A percentile compares a stretch with the other conserved stretches of the same genome.
Evolutionary conservation across 495 filamentous ascomycete genomes (phyloP).

Genomic region (Neurospora terricola): DNA sequence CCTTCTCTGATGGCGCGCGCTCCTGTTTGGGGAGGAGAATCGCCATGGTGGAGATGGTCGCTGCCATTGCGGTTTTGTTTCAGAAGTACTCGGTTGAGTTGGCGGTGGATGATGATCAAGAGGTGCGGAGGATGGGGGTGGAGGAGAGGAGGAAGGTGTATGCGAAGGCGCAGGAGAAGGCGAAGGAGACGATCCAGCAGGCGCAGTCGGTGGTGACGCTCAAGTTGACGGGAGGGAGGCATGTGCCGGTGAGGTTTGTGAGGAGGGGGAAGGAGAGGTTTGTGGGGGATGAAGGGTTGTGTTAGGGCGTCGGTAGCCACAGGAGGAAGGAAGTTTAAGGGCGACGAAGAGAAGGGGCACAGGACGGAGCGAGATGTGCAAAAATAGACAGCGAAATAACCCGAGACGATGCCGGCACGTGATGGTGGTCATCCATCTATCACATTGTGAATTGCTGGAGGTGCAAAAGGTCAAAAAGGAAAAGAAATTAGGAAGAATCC

Average conservation of each 20-base stretch:
- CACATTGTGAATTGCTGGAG: not conserved
- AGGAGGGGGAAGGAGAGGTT: slow-evolving; percentile 54
- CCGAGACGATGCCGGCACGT: not conserved
- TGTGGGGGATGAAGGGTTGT: slow-evolving; percentile 27
- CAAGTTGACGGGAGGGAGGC: slow-evolving; percentile 43
- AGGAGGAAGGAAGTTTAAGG: not conserved
- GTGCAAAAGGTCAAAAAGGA: not conserved
- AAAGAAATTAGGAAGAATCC: too few relatives aligned
- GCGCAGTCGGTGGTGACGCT: slow-evolving; percentile 51
- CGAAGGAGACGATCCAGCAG: slow-evolving; percentile 30
- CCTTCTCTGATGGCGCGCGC: slow-evolving; percentile 62
- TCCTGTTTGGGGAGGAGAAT: slow-evolving; percentile 63
- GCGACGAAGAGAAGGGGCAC: not conserved
- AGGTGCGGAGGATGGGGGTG: slow-evolving; percentile 43
- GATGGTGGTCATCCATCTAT: not conserved
- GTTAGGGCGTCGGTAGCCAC: not conserved
- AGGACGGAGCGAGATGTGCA: not conserved
- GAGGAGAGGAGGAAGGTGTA: slow-evolving; percentile 42
- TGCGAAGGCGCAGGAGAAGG: slow-evolving; percentile 40
- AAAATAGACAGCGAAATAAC: not conserved
- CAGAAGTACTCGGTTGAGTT: slow-evolving; percentile 56
- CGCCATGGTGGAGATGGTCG: slow-evolving; percentile 66
- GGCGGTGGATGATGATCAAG: slow-evolving; percentile 50
- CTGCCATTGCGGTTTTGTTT: slow-evolving; percentile 58
- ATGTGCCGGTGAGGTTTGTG: slow-evolving; percentile 52